A percentile compares a stretch with the other conserved stretches of the same genome.
Conservation (phyloP, 2,329 filamentous ascomycete genomes). For the Pseudocercospora fijiensis region DNA sequence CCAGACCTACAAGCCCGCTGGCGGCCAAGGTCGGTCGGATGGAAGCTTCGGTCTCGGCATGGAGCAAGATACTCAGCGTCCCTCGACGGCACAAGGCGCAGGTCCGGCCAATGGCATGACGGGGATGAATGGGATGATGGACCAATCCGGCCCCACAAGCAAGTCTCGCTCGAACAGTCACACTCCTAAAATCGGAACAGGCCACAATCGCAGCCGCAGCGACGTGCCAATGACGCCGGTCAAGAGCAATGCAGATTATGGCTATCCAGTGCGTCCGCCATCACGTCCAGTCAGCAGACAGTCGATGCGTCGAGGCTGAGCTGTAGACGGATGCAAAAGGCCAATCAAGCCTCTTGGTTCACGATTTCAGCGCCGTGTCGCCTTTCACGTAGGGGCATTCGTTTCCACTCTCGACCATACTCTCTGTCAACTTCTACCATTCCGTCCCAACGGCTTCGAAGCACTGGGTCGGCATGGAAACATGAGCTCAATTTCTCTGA, state of each 20-base stretch:
- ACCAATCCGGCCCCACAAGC: constrained; percentile 6
- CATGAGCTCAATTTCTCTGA: constrained; percentile 12
- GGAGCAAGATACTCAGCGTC: constrained; percentile 22
- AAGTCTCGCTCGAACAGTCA: constrained; percentile 24
- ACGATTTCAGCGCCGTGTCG: neutral
- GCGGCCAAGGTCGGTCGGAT: constrained; percentile 20
- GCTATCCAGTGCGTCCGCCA: constrained; percentile 17
- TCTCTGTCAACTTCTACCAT: neutral
- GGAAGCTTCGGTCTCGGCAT: constrained; percentile 22
- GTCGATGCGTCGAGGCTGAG: constrained; percentile 12
- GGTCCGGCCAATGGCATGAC: constrained; percentile 13
- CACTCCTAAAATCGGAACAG: constrained; percentile 20
- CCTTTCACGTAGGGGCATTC: neutral
- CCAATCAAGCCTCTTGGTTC: neutral
- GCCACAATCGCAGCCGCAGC: constrained; percentile 26
- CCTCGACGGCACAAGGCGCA: constrained; percentile 23
- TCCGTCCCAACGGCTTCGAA: neutral
- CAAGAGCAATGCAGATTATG: constrained; percentile 22
- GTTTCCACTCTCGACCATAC: neutral
- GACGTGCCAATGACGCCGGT: constrained; percentile 23
- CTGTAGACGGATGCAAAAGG: neutral
- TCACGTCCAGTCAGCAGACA: constrained; percentile 14
- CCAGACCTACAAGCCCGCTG: constrained; percentile 29
- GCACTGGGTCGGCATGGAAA: neutral
- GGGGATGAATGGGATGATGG: constrained; percentile 14